Percentiles rank a stretch among this genome's conserved stretches.
phyloP scores from a whole-genome alignment of 305 asterid genomes.

The Andrographis paniculata region DNA sequence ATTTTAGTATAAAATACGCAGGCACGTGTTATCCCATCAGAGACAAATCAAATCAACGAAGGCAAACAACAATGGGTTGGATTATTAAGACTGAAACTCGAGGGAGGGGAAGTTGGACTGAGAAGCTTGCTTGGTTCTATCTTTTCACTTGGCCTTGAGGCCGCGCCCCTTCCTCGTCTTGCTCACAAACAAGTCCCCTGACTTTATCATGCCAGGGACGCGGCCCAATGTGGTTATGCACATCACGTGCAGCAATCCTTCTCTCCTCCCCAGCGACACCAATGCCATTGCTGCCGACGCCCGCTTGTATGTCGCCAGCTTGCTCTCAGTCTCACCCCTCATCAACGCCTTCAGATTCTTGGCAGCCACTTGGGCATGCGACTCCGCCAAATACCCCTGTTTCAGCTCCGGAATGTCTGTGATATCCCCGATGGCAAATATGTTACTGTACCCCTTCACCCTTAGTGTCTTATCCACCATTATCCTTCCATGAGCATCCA shows the following conservation, averaged over 20 bases:
- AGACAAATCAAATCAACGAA: too few species aligned
- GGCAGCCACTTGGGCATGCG: slow-evolving; percentile 50
- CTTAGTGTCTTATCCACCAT: slow-evolving; percentile 62
- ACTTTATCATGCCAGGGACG: slow-evolving; percentile 58
- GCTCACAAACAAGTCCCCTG: slow-evolving; percentile 64
- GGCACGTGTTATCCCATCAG: too few species aligned
- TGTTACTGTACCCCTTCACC: slow-evolving; percentile 53
- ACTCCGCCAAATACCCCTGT: slow-evolving; percentile 70
- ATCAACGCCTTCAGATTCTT: slow-evolving; percentile 60
- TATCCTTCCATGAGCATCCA: slow-evolving; percentile 56
- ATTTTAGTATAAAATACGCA: too few species aligned
- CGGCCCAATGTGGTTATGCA: slow-evolving; percentile 46
- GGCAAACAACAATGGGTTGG: too few species aligned
- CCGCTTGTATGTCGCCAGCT: slow-evolving; percentile 47
- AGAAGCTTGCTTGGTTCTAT: too few species aligned
- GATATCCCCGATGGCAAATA: slow-evolving; percentile 74
- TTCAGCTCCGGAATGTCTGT: slow-evolving; percentile 77
- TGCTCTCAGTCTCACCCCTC: slow-evolving; percentile 31
- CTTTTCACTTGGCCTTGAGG: slow-evolving; percentile 17
- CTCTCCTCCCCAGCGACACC: slow-evolving; percentile 61
- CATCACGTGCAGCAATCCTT: slow-evolving; percentile 38
- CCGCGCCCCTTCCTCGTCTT: slow-evolving; percentile 46
- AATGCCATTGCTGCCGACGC: slow-evolving; percentile 47
- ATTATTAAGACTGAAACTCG: too few species aligned
- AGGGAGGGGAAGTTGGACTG: too few species aligned